Conservation (phyloP, 1,139 yeast genomes). For the Pichia sp. region DNA sequence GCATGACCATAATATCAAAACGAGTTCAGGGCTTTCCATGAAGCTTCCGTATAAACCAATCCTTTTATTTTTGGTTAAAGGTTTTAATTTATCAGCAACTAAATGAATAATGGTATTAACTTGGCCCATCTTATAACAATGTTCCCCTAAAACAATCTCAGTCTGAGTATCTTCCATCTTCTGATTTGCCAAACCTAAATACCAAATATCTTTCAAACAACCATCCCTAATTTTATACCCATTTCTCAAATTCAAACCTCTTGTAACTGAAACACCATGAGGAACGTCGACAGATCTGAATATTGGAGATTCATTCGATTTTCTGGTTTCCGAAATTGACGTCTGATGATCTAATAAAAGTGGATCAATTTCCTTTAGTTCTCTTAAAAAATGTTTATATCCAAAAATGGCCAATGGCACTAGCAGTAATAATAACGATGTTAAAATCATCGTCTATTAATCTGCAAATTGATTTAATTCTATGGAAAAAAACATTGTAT, state of each 20-base stretch:
- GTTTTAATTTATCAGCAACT: conserved; percentile 12
- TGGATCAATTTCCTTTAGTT: conserved; percentile 47
- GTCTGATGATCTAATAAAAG: conserved; percentile 58
- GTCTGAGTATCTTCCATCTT: conserved; percentile 1
- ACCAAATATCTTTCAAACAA: conserved; percentile 63
- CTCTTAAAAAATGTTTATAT: conserved; percentile 16
- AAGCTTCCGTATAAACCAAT: conserved; percentile 24
- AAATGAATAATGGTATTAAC: conserved; percentile 20
- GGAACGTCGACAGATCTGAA: conserved; percentile 61
- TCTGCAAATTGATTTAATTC: too few species aligned
- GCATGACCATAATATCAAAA: conserved; percentile 21
- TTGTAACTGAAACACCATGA: conserved; percentile 52
- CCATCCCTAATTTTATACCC: conserved; percentile 65
- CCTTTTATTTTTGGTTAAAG: conserved; percentile 4
- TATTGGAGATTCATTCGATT: conserved; percentile 53
- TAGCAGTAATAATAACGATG: background rate
- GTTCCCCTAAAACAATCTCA: conserved; percentile 5
- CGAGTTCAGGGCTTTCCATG: conserved; percentile 15
- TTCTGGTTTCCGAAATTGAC: conserved; percentile 48
- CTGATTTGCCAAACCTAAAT: conserved; percentile 26
- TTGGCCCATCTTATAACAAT: conserved; percentile 11
- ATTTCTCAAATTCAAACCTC: conserved; percentile 59
- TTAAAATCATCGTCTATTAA: conserved; percentile 25
- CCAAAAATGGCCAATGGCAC: background rate
- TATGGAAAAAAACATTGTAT: too few species aligned